Evolutionary conservation across 305 asterid genomes (phyloP).

Genomic region (Solanum hybrid): DNA sequence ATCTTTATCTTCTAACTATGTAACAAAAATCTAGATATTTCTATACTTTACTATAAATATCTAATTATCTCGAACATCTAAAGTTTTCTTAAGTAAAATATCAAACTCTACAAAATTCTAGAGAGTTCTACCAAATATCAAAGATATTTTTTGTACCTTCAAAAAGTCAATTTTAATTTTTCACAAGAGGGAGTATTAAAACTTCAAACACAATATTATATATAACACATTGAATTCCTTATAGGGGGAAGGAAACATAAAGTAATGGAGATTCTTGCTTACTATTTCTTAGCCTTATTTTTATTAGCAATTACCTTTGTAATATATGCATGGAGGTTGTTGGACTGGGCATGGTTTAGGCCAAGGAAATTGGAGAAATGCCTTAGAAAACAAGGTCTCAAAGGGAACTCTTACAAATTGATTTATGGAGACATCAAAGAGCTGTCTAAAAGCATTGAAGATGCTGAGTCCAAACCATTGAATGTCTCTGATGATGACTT

Average conservation of each 20-base stretch:
- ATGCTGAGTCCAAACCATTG: constrained; percentile 18
- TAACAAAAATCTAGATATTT: too few relatives aligned
- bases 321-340: constrained; percentile 19
- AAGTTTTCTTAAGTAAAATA: too few relatives aligned
- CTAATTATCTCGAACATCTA: not conserved
- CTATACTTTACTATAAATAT: too few relatives aligned
- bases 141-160: too few relatives aligned
- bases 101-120: not conserved
- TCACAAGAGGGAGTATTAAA: too few relatives aligned
- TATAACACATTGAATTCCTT: not conserved
- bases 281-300: constrained; percentile 5
- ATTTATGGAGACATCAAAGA: constrained; percentile 35
- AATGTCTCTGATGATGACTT: constrained; percentile 14
- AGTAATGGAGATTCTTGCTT: constrained; percentile 5
- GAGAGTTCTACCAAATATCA: too few relatives aligned
- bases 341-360: constrained; percentile 32
- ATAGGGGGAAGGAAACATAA: not conserved
- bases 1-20: too few relatives aligned
- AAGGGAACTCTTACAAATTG: constrained; percentile 42
- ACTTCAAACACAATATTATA: not conserved
- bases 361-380: constrained; percentile 29
- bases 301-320: constrained; percentile 7
- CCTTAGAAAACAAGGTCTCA: constrained; percentile 38
- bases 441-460: constrained; percentile 1
- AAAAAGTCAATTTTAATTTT: too few relatives aligned